phyloP scores from a whole-genome alignment of 2,329 filamentous ascomycete species.

The Saccharata proteae region DNA sequence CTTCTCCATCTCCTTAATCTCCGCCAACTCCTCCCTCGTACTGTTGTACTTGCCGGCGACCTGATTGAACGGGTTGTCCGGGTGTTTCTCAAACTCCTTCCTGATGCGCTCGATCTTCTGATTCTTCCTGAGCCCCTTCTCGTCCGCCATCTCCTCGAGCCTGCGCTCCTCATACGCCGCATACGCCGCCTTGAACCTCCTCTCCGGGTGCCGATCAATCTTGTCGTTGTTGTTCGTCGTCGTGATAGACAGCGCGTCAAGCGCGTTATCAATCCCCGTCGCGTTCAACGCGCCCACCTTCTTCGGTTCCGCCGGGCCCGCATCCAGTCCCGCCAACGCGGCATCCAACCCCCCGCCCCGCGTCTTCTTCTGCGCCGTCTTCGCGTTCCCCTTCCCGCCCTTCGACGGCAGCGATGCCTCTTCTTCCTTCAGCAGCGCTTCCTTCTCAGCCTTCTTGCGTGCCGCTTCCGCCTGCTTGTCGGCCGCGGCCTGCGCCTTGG shows the following conservation, averaged over 20 bases:
- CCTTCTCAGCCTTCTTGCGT: slow-evolving; percentile 84
- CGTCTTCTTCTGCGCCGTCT: slow-evolving; percentile 41
- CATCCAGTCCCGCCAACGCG: slow-evolving; percentile 32
- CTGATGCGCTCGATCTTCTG: slow-evolving; percentile 74
- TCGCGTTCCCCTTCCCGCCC: slow-evolving; percentile 55
- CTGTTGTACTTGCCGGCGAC: slow-evolving; percentile 65
- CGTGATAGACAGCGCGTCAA: slow-evolving; percentile 70
- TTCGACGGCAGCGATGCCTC: slow-evolving; percentile 55
- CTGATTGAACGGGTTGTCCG: slow-evolving; percentile 94
- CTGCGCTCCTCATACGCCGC: slow-evolving; percentile 70
- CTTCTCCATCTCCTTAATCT: slow-evolving; percentile 54
- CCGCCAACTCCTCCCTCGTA: slow-evolving; percentile 60
- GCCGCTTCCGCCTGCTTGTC: slow-evolving; percentile 72
- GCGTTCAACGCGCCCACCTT: slow-evolving; percentile 57
- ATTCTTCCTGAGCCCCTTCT: slow-evolving; percentile 68
- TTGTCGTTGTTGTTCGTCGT: slow-evolving; percentile 48
- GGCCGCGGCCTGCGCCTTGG: slow-evolving; percentile 86
- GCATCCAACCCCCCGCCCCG: slow-evolving; percentile 64
- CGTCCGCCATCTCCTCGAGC: slow-evolving; percentile 72
- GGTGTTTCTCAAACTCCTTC: slow-evolving; percentile 90
- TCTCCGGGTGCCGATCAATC: slow-evolving; percentile 80
- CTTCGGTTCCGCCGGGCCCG: slow-evolving; percentile 22
- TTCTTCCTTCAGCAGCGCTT: slow-evolving; percentile 71
- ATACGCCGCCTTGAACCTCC: slow-evolving; percentile 76
- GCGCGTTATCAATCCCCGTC: slow-evolving; percentile 81